Conservation (phyloP, 129 eudicot genomes). For the Flaveria linearis region DNA sequence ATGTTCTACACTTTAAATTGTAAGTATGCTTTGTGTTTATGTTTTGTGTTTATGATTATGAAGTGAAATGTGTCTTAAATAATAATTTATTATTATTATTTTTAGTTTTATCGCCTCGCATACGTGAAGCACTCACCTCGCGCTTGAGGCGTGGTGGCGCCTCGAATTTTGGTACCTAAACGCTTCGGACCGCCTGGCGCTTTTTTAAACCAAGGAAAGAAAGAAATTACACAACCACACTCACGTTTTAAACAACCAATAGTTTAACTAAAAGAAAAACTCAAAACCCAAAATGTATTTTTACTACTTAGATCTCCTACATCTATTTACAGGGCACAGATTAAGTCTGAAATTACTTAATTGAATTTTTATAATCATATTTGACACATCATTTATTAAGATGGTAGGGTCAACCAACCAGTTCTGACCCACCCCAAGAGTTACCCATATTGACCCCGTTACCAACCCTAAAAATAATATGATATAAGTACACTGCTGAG, state of each 20-base stretch:
- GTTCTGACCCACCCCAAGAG: background rate
- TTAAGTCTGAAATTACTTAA: background rate
- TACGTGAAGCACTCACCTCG: too few species aligned
- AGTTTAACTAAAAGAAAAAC: background rate
- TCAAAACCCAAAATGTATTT: background rate
- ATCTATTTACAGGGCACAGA: background rate
- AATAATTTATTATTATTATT: too few species aligned
- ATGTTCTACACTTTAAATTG: too few species aligned
- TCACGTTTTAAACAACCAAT: background rate
- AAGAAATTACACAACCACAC: too few species aligned
- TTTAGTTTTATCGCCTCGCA: too few species aligned
- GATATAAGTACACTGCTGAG: background rate
- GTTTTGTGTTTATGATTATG: too few species aligned
- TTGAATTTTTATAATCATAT: background rate
- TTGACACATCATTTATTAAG: background rate
- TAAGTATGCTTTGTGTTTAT: too few species aligned
- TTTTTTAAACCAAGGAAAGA: background rate
- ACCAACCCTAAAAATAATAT: slow-evolving; percentile 2
- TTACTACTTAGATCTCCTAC: background rate
- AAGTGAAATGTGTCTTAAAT: too few species aligned
- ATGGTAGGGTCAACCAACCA: background rate
- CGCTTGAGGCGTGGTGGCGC: too few species aligned
- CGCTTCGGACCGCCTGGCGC: too few species aligned
- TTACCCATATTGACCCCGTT: background rate
- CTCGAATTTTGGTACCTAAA: too few species aligned